These are phyloP conservation scores for Vigna angularis DNA, from an alignment of 306 rosid genomes.

Conservation along the genomic window DNA sequence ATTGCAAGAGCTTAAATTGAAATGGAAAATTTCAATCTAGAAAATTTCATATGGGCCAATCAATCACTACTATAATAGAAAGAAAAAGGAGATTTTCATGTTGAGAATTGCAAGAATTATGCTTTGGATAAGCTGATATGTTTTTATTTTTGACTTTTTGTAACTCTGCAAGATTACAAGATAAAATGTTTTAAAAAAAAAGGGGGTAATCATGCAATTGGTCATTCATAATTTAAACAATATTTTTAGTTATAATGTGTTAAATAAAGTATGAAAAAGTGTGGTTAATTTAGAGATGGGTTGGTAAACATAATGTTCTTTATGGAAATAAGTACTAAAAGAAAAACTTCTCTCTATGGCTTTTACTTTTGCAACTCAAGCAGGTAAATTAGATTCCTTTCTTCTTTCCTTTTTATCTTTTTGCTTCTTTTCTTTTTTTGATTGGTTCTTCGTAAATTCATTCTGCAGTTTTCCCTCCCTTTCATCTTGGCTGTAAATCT, in stretches of 20 bases:
- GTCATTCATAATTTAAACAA: no score
- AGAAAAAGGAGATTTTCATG: neutral
- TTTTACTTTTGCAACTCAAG: neutral
- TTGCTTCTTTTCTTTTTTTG: neutral
- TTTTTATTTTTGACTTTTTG: neutral
- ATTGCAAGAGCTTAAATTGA: constrained; percentile 28
- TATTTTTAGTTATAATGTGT: neutral
- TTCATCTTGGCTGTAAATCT: neutral
- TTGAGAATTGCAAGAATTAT: neutral
- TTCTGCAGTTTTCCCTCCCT: constrained; percentile 2
- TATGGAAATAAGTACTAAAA: neutral
- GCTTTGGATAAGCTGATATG: neutral
- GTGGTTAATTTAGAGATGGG: neutral
- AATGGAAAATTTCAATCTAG: constrained; percentile 33
- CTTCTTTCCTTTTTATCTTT: neutral
- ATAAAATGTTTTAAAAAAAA: neutral
- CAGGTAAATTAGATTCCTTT: neutral
- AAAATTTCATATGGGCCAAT: constrained; percentile 9
- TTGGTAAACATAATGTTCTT: neutral
- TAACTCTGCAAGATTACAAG: neutral
- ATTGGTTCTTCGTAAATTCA: neutral
- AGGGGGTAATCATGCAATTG: neutral
- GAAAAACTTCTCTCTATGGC: no score
- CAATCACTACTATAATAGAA: constrained; percentile 14
- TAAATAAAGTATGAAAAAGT: neutral